Percentiles rank a stretch among this genome's conserved stretches.
Conservation (phyloP, 768 basidiomycete genomes). For the Termitomyces sp. region DNA sequence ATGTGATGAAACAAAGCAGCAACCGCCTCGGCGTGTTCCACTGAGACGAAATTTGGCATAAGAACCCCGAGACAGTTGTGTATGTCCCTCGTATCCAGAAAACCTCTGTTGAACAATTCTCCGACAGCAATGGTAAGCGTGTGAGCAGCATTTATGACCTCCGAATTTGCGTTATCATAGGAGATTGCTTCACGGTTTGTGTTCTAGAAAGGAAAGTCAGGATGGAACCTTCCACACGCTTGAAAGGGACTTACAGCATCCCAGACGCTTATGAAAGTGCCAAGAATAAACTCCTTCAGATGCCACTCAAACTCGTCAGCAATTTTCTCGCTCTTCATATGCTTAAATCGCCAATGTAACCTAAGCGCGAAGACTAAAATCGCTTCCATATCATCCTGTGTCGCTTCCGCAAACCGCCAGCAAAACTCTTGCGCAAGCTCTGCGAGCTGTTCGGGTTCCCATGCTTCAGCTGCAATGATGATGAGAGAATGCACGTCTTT, state of each 20-base stretch:
- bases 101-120: conserved; percentile 6
- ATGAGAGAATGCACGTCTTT: conserved; percentile 11
- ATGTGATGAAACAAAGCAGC: conserved; percentile 10
- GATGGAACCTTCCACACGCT: neutral
- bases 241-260: conserved; percentile 13
- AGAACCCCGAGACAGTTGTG: conserved; percentile 10
- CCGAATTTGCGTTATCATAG: conserved; percentile 2
- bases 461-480: conserved; percentile 7
- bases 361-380: conserved; percentile 7
- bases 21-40: conserved; percentile 16
- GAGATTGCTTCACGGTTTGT: conserved; percentile 13
- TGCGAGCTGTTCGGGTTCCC: conserved; percentile 13
- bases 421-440: conserved; percentile 16
- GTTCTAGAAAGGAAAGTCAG: conserved; percentile 2
- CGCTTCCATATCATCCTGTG: conserved; percentile 1
- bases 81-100: conserved; percentile 12
- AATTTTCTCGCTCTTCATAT: conserved; percentile 9
- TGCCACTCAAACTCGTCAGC: conserved; percentile 14
- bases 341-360: conserved; percentile 8
- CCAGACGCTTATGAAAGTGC: conserved; percentile 18
- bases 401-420: conserved; percentile 12
- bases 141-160: conserved; percentile 4
- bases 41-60: conserved; percentile 13
- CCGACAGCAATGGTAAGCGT: conserved; percentile 12
- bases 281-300: conserved; percentile 13